Evolutionary conservation across 331 rosid species (phyloP), one percentile per base, ranked within the genome.

Genomic region (Telfairia occidentalis): DNA sequence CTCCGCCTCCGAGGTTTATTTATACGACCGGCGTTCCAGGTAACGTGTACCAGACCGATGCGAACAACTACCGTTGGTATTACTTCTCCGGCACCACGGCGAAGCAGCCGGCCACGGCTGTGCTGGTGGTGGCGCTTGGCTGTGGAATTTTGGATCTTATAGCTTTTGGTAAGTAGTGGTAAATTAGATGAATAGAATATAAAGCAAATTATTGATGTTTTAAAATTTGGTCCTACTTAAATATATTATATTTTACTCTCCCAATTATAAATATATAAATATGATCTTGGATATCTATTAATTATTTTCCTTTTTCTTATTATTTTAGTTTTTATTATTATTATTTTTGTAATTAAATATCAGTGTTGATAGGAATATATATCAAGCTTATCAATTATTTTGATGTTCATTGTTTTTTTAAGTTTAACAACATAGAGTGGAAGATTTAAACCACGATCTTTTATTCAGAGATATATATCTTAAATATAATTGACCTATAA

Each of bases 1-100:
- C 96, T 0, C 92, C 92, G 0, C 94, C 97, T 0, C 90, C 95
- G 28, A 72, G 82, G 73, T 79, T 87, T 29, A 52, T 85, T 48
- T 78, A 84, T 42, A 80, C 76, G 53, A 84, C 88, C 3, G 76
- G 81, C 18, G 52, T 75, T 38, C 82, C 67, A 9, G 77, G 81
- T 75, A 72, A 75, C 53, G 30, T 70, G 32, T 69, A 71, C 66
- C 79, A 58, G 70, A 61, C 61, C 28, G 81, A 53, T 16, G 78
- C 59, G 29, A 48, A 75, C 13, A 38, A 60, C n/a, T n/a, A n/a
- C 5, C 78, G 75, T 46, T 73, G 78, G 55, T 78, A 73, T 59
- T 78, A 66, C 42, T 52, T 50, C 43, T 75, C 82, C 2, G 50
- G 71, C 1, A 70, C 75, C 2, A 5, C 4, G 11, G 50, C 32